A percentile compares a stretch with the other conserved stretches of the same genome.
Conservation (phyloP, 2,329 filamentous ascomycete species). For the Fusarium ambrosium region DNA sequence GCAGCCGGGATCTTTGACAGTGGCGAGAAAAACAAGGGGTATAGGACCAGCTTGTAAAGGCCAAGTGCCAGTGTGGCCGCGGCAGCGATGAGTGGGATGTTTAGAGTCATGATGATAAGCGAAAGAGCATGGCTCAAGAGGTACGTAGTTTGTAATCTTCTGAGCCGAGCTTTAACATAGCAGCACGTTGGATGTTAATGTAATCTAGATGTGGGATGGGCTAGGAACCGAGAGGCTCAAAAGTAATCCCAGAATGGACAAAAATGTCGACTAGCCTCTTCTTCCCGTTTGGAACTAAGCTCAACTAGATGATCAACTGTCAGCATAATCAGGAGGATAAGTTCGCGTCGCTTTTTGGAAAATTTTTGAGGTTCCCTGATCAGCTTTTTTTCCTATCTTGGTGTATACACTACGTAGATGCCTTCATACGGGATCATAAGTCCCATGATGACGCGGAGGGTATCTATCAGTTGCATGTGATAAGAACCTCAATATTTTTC, state of each 20-base stretch:
- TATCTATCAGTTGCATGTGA: neutral
- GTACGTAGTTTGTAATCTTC: neutral
- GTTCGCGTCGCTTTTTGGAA: neutral
- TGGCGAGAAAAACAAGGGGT: conserved; percentile 33
- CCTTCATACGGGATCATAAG: neutral
- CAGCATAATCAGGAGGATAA: neutral
- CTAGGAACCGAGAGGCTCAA: neutral
- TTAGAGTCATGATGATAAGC: neutral
- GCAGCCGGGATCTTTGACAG: conserved; percentile 40
- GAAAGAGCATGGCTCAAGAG: neutral
- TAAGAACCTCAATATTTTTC: neutral
- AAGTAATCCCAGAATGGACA: neutral
- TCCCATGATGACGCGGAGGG: neutral
- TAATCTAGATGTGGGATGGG: neutral
- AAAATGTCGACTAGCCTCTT: neutral
- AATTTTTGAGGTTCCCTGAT: neutral
- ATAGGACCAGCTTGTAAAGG: neutral
- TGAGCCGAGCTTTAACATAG: neutral
- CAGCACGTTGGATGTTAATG: neutral
- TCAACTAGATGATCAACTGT: neutral
- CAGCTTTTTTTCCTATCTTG: neutral
- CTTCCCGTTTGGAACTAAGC: neutral
- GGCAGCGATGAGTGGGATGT: neutral
- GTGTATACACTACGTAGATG: neutral
- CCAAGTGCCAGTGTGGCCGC: neutral